Base-by-base conservation (phyloP, 2,329 filamentous ascomycete species). In the Akanthomyces lecanii region DNA sequence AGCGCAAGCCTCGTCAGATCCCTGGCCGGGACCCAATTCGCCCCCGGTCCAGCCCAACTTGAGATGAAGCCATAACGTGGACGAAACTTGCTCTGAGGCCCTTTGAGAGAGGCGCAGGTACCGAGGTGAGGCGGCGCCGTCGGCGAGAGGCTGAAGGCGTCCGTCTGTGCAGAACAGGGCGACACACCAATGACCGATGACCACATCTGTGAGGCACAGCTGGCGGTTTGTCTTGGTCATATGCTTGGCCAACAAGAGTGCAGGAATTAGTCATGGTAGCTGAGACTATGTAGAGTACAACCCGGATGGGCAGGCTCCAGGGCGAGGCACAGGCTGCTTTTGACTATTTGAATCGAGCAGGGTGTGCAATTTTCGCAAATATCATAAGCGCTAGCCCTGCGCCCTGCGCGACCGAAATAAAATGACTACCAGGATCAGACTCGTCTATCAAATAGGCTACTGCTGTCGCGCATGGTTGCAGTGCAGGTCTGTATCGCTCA, bases 1-100 rank as follows among this genome's bases (percentile, higher is more conserved):
- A 58, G 42, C 30, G n/a, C 42, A 36, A 50, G 11, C 44, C 33
- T 58, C 12, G 44, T 50, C n/a, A 48, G 55, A 58, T 58, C 55
- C 55, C 44, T 45, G 38, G 33, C 33, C 33, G 33, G 33, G 33
- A 10, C 33, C 33, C 28, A 30, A 30, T 30, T 30, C 28, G 28
- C 28, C 23, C 23, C 23, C 18, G 25, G 45, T 23, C 45, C 45
- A 48, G 45, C 45, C 23, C 25, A 23, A 7, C 23, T 30, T 16
- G 23, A 16, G 23, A 28, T 48, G 47, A 50, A 28, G 47, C 47
- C 47, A 28, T 18, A 28, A 30, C 28, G 28, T 30, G 4, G 28
- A 30, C 25, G 12, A 45, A 21, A 45, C 42, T 21, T 45, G 42
- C 42, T 45, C 42, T 21, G 42, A 21, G 42, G 42, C 12, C 16